phyloP scores from a whole-genome alignment of 805 yeast species.

The Metschnikowia noctiluminum region DNA sequence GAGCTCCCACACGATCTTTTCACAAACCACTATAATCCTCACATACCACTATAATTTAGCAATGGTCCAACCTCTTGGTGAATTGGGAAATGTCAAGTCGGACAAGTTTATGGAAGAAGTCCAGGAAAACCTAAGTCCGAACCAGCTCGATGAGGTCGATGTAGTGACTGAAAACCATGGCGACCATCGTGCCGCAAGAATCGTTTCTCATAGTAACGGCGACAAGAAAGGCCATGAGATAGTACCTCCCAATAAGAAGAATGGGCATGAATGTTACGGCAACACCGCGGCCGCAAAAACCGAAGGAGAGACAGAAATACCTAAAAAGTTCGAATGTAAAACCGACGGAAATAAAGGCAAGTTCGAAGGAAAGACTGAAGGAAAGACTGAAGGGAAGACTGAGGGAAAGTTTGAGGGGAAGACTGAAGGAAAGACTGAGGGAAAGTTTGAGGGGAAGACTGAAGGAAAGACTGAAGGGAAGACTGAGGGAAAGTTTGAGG shows the following conservation, averaged over 20 bases:
- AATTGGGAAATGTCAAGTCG: constrained; percentile 15
- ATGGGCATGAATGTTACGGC: neutral
- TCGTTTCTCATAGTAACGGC: constrained; percentile 6
- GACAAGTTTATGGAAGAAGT: constrained; percentile 6
- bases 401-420: constrained; percentile 9
- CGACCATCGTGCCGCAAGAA: neutral
- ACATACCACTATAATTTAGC: neutral
- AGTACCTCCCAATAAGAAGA: neutral
- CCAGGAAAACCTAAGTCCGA: constrained; percentile 8
- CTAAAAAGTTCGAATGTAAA: constrained; percentile 8
- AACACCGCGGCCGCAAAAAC: constrained; percentile 5
- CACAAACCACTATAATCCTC: neutral
- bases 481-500: neutral
- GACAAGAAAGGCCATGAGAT: constrained; percentile 6
- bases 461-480: neutral
- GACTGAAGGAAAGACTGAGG: constrained; percentile 11
- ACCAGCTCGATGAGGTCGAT: constrained; percentile 8
- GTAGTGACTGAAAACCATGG: constrained; percentile 7
- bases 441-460: constrained; percentile 12
- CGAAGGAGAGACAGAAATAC: constrained; percentile 7
- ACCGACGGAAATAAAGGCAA: constrained; percentile 7
- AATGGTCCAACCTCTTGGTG: constrained; percentile 14
- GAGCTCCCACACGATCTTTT: too few species aligned
- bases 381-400: constrained; percentile 6
- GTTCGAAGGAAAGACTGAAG: constrained; percentile 6